Percentiles rank a stretch among this genome's conserved stretches.
Evolutionary conservation across 257 asterid species (phyloP).

Genomic region (Nicotiana sylvestris): DNA sequence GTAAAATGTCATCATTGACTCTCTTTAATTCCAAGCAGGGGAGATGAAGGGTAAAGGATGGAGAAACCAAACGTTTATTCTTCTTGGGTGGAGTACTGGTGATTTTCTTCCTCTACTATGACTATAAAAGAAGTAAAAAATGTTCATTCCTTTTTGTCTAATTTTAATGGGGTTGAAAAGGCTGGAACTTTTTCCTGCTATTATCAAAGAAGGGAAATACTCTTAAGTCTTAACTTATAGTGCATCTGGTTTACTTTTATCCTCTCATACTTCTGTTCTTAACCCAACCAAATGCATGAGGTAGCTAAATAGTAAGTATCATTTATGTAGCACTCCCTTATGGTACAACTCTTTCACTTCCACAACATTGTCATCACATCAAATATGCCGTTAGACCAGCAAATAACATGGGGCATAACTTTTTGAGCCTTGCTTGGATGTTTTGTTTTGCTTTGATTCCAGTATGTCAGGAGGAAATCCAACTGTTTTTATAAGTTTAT

Average conservation of each 20-base stretch:
- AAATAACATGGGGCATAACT: not conserved
- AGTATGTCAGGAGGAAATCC: not conserved
- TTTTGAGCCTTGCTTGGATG: not conserved
- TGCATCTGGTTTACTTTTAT: not conserved
- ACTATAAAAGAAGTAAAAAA: not conserved
- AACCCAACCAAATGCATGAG: not conserved
- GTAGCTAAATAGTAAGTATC: not conserved
- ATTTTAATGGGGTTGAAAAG: not conserved
- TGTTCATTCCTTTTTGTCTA: not conserved
- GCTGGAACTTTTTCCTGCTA: not conserved
- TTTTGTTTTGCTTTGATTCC: not conserved
- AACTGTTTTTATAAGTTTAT: not conserved
- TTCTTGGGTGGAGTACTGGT: not conserved
- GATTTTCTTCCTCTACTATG: not conserved
- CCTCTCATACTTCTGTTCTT: slow-evolving; percentile 2
- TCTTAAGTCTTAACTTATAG: not conserved
- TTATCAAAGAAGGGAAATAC: not conserved
- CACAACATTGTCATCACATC: not conserved
- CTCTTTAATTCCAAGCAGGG: not conserved
- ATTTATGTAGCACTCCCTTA: not conserved
- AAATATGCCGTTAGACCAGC: not conserved
- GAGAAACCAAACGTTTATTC: not conserved
- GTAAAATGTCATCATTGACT: not conserved
- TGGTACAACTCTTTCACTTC: not conserved
- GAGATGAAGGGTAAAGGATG: not conserved